phyloP scores from a whole-genome alignment of 257 asterid genomes.

The Solanum clarkiae region DNA sequence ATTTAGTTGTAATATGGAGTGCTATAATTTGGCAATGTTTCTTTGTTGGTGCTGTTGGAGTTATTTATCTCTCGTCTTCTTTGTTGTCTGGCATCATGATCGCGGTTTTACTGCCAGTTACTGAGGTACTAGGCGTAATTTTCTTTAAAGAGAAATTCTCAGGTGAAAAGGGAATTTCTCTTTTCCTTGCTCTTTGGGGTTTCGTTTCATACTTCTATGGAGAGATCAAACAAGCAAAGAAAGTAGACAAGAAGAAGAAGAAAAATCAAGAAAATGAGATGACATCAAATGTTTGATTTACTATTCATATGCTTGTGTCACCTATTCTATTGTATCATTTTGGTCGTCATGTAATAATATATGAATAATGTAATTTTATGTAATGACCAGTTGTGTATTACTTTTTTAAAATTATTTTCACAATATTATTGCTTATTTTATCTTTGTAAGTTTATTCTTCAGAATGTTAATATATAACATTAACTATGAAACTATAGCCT shows the following conservation, averaged over 20 bases:
- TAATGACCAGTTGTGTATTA: background rate
- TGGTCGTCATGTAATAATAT: background rate
- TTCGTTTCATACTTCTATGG: background rate
- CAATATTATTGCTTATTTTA: too few species aligned
- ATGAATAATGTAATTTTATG: background rate
- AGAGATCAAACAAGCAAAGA: background rate
- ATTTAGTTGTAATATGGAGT: background rate
- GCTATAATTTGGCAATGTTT: background rate
- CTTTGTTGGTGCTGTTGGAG: background rate
- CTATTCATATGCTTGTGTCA: background rate
- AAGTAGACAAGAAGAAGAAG: background rate
- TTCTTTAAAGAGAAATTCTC: background rate
- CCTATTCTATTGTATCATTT: background rate
- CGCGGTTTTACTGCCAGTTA: background rate
- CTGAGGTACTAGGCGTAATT: background rate
- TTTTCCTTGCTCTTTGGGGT: background rate
- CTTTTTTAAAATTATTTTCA: too few species aligned
- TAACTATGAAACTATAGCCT: background rate
- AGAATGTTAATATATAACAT: background rate
- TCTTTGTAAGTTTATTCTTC: background rate
- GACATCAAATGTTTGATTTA: background rate
- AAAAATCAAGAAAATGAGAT: background rate
- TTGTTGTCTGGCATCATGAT: background rate
- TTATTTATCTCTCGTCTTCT: background rate
- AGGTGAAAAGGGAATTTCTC: background rate